Percentiles rank a stretch among this genome's conserved stretches.
phyloP scores from a whole-genome alignment of 2,329 filamentous ascomycete species.

The Diaporthe sp. region DNA sequence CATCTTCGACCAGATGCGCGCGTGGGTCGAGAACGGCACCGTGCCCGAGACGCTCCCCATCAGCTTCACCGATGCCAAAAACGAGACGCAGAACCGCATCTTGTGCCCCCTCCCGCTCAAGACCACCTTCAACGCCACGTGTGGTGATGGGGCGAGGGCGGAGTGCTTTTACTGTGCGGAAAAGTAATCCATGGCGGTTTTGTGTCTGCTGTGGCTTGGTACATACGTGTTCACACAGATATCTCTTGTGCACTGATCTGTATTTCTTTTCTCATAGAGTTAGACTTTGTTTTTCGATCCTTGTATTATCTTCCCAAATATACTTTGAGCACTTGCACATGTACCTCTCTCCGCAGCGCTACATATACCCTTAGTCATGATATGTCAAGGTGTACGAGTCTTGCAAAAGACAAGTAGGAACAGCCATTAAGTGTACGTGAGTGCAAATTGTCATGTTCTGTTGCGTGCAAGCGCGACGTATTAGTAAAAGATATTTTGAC shows the following conservation, averaged over 20 bases:
- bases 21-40: constrained; percentile 6
- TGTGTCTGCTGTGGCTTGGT: background rate
- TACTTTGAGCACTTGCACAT: background rate
- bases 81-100: background rate
- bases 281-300: background rate
- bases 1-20: constrained; percentile 19
- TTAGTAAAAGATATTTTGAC: background rate
- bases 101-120: background rate
- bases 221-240: fast-evolving
- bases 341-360: background rate
- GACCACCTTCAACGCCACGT: constrained; percentile 10
- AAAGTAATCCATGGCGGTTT: background rate
- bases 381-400: background rate
- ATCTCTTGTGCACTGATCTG: background rate
- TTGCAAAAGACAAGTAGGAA: background rate
- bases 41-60: background rate
- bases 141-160: background rate
- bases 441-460: too few relatives aligned
- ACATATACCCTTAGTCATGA: background rate
- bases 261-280: background rate
- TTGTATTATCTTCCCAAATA: background rate
- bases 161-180: constrained; percentile 1
- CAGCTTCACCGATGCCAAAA: background rate
- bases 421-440: background rate
- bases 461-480: background rate